Percentiles rank a stretch among this genome's conserved stretches.
phyloP scores from a whole-genome alignment of 805 yeast species.

The Alloascoidea africana region DNA sequence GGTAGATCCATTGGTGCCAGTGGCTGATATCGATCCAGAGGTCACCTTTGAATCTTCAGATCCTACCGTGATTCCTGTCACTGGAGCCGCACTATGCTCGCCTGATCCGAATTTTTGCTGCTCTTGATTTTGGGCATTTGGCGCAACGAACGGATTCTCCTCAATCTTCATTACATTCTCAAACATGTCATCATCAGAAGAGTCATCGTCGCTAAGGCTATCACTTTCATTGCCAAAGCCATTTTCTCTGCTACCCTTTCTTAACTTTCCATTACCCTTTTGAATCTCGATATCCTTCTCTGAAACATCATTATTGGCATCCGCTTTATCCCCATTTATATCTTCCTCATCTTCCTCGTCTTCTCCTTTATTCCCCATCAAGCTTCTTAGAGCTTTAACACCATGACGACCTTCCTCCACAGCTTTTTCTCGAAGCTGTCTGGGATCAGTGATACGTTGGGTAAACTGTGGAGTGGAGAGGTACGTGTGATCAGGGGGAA shows the following conservation, averaged over 20 bases:
- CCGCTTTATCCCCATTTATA: not conserved
- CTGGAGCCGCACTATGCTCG: too few species aligned
- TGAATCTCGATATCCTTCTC: too few species aligned
- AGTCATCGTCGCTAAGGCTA: not conserved
- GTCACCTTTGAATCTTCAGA: too few species aligned
- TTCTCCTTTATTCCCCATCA: slow-evolving; percentile 17
- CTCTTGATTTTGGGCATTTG: not conserved
- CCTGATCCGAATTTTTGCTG: not conserved
- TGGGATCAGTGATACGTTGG: slow-evolving; percentile 41
- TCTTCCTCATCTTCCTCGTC: not conserved
- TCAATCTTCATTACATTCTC: not conserved
- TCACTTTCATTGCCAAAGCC: not conserved
- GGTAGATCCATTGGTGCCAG: too few species aligned
- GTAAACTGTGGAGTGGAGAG: slow-evolving; percentile 47
- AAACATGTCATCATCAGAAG: not conserved
- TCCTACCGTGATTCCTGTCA: too few species aligned
- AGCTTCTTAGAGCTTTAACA: slow-evolving; percentile 42
- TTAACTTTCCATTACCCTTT: not conserved
- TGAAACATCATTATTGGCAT: not conserved
- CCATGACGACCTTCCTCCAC: slow-evolving; percentile 55
- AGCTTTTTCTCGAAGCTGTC: slow-evolving; percentile 38
- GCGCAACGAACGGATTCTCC: too few species aligned
- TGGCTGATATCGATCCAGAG: too few species aligned
- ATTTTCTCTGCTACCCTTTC: not conserved
- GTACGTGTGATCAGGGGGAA: slow-evolving; percentile 75